Evolutionary conservation across 2,329 filamentous ascomycete genomes (phyloP), one percentile per base, ranked within the genome.

Genomic region (Pyrenophora teres): DNA sequence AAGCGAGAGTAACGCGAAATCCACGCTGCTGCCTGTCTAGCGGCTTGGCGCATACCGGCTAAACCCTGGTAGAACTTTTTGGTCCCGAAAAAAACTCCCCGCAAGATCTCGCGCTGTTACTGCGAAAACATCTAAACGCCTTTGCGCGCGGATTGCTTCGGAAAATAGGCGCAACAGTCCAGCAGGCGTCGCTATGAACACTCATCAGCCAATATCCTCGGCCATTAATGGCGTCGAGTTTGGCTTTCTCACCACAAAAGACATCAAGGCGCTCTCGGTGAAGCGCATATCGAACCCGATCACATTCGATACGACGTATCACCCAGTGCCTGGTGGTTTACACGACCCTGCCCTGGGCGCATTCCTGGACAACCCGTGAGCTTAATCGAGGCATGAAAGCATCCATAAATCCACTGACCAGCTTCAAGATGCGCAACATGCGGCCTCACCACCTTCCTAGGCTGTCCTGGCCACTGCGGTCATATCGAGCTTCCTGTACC

Each of bases 401-500:
- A 31, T 40, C 9, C 18, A 46, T 48, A 5, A 30, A n/a, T 30
- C 33, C 43, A 33, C 56, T 62, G 46, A 62, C 37, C 38, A 33
- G 16, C 21, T 39, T n/a, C 12, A 50, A 96, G 91, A 70, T 99
- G 94, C 78, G 83, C 91, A 65, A 99, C 94, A 73, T 99, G 94
- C 77, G 90, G 93, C 63, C 82, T 96, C 61, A 89, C 87, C 68
- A 87, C 87, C 56, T 83, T 86, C 69, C 84, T 59, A 18, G 71
- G 84, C 64, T 99, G 95, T 72, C 91, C 93, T 6, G 95, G 95
- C 50, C 95, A 99, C 78, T 84, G 89, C 53, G 95, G 94, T 46
- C 94, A 99, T 71, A 96, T 99, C 72, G 91, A 97, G 65, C 86
- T 99, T 10, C 92, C 94, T 12, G 88, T 92, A 10, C 90, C 90